Evolutionary conservation across 2,329 filamentous ascomycete species (phyloP), one percentile per base, ranked within the genome.

Genomic region (Ceratocystiopsis brevicomis): DNA sequence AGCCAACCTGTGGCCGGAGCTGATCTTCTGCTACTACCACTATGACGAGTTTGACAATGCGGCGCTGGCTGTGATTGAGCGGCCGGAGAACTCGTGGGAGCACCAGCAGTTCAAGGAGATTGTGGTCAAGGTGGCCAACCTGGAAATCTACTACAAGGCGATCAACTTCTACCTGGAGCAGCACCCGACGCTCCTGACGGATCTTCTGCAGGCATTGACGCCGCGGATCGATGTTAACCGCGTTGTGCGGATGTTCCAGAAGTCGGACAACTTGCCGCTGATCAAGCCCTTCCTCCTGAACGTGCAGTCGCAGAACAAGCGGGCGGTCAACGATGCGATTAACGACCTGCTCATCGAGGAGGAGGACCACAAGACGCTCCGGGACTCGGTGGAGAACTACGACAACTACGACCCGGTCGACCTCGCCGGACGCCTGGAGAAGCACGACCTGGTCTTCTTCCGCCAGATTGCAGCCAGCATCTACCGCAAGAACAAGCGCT

Each of bases 71-170:
- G 94, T 98, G 67, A 98, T 98, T 75, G 90, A 98, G 68, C 84
- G 86, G 53, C 83, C 90, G 13, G 80, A 92, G 51, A 92, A 96
- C 67, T 87, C 90, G 1, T 98, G 90, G 90, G 92, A 98, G 61
- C 90, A 98, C 65, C 86, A 95, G 60, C 90, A 92, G 40, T 98
- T 98, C 78, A 98, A 98, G 71, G 92, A 98, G 58, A 96, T 93
- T 42, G 72, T 94, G 45, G 78, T 94, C 64, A 98, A 98, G 73
- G 88, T 95, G 51, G 84, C 87, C 56, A 98, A 98, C 65, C 66
- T 98, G 56, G 92, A 98, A 64, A 98, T 98, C 55, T 98, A 96
- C 69, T 98, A 98, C 71, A 83, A 88, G 43, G 85, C 84, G 25
- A 73, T 96, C 57, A 93, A 88, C 67, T 95, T 95, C 65, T 96